Base-by-base conservation (phyloP, 2,329 filamentous ascomycete species). In the Verticillium nubilum region DNA sequence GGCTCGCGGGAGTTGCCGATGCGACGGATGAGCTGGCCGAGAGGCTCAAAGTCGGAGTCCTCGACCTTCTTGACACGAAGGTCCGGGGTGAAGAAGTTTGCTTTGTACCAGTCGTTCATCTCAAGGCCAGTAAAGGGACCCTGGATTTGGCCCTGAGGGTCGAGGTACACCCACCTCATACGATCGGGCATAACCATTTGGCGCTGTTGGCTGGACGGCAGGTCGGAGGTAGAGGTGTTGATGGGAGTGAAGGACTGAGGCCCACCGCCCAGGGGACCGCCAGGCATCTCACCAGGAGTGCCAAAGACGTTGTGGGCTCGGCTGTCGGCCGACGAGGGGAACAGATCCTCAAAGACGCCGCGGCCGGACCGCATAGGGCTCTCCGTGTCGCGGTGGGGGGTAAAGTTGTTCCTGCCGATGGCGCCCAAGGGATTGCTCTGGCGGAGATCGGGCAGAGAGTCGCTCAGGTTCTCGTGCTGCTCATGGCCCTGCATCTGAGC, bases 51-150 rank as follows among this genome's bases (percentile, higher is more conserved):
- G 56, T 99, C 94, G 0, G 83, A 80, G 69, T 99, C 95, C 71
- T 99, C 95, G 5, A 94, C 81, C 72, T 97, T 97, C 78, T 96
- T 97, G 31, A 99, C 95, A 52, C 96, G 86, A 23, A 99, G 81
- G 67, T 99, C 94, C 0, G 94, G 88, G 0, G 92, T 96, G 75
- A 99, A 99, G 77, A 98, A 99, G 53, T 94, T 93, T 37, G 93
- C 94, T 73, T 98, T 98, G 77, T 98, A 99, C 95, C 95, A 99
- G 68, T 99, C 96, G 67, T 99, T 96, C 95, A 99, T 99, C 74
- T 99, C 95, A 56, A 99, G 78, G 1, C 95, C 95, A 42, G 92
- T 97, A 76, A 95, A 99, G 0, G 95, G 95, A 0, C 95, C 95
- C 71, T 99, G 95, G 5, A 92, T 88, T 63, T 91, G 89, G 25